Evolutionary conservation across 2,329 filamentous ascomycete species (phyloP), one percentile per base, ranked within the genome.

Genomic region (Sporothrix phasma): DNA sequence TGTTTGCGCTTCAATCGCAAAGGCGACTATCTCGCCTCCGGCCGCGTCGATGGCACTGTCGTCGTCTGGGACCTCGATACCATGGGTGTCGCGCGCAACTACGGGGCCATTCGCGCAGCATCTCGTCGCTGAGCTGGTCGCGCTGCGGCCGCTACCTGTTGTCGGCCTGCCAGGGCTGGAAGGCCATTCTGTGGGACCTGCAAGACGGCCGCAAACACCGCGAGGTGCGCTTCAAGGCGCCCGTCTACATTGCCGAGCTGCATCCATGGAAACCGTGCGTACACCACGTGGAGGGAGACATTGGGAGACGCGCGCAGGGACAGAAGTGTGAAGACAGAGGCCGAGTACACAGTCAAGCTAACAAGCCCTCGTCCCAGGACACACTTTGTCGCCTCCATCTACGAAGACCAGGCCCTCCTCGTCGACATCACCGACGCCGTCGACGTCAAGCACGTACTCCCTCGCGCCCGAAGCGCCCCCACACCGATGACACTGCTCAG

Each of bases 41-140:
- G 94, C 68, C 88, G 94, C 73, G 90, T 92, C 67, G 94, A 99
- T 77, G 94, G 94, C 69, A 94, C 91, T 5, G 89, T 99, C 46
- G 90, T 96, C 63, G 89, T 99, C 54, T 99, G 96, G 82, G 94
- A 99, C 73, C 85, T 97, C 59, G 95, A 99, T 76, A 99, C 95
- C 10, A 96, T 95, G 81, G 93, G 94, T 43, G 90, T 97, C 4
- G 94, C 94, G 65, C 88, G 92, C 72, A 99, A 97, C 80, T 99
- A 68, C 86, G 91, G 68, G 94, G 93, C 13, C 94, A 99, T 76
- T 96, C 90, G 60, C 88, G 90, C 72, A 93, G 94, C 73, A 92
- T 99, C 64, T 93, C 96, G 70, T 96, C 90, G 61, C 76, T 99
- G 66, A 96, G 92, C 78, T 99, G 94, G 94, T 97, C 93, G 61